Base-by-base conservation (phyloP, 805 yeast species). In the Ogataea henricii region DNA sequence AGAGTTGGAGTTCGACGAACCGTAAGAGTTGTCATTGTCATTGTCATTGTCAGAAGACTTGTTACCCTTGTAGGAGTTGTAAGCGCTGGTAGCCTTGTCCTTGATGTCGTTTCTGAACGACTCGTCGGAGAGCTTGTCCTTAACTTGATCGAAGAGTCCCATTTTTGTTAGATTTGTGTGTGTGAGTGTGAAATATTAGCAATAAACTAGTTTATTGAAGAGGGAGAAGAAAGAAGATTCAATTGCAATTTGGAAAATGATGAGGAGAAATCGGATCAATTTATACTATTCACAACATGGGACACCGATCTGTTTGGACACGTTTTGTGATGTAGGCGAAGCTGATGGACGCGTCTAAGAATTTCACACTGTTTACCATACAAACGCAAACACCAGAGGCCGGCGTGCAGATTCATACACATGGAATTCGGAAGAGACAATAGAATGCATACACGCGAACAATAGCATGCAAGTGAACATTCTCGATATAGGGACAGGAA, bases 121-220 rank as follows among this genome's bases (percentile, higher is more conserved):
- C 33, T 58, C 56, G 51, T 55, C 62, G 26, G 42, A 48, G 35
- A 69, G 63, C 43, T 65, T 65, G 22, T 71, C 66, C 59, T 69
- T 73, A 36, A 70, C 74, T 45, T 59, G 63, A 53, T 73, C 77
- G 55, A 74, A 70, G 45, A 74, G 62, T 48, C 78, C 78, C 64
- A 59, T 59, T 53, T 27, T 46, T 57, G 47, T 16, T 13, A 13
- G 10, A 23, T 37, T 12, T 27, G n/a, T 43, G 22, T 37, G 14
- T 20, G 29, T 35, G 13, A 29, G n/a, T 40, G 33, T 27, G 10
- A 27, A n/a, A n/a, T n/a, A 10, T 17, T 34, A 18, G 40, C 3
- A 21, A 22, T 36, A 36, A 39, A 25, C 8, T 25, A 16, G 22
- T 14, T 25, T 13, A 4, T 39, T 26, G 22, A 26, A 18, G 22